Evolutionary conservation across 306 rosid genomes (phyloP).

Genomic region (Quercus parvula): DNA sequence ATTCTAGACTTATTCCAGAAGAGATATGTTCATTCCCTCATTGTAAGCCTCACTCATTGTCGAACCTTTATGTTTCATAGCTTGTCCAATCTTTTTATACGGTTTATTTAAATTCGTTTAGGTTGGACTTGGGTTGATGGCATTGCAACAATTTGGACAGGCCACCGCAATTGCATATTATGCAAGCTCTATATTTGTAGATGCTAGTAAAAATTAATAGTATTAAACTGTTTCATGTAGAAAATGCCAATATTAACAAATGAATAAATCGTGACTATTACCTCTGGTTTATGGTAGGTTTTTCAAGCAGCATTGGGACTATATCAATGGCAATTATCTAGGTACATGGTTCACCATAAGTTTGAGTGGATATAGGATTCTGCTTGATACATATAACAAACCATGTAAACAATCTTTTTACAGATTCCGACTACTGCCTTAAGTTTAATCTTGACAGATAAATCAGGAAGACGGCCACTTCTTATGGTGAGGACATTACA

Average conservation of each 20-base stretch:
- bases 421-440: conserved; percentile 64
- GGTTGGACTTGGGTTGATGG: conserved; percentile 87
- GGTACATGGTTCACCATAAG: conserved; percentile 38
- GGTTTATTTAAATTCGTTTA: conserved; percentile 24
- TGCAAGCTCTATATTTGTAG: conserved; percentile 65
- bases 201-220: conserved; percentile 54
- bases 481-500: conserved; percentile 40
- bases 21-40: conserved; percentile 64
- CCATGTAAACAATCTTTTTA: background rate
- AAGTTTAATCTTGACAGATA: conserved; percentile 55
- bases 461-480: conserved; percentile 67
- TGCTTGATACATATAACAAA: conserved; percentile 1
- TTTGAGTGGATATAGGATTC: background rate
- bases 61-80: background rate
- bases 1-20: conserved; percentile 58
- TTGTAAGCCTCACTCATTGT: conserved; percentile 40
- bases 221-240: background rate
- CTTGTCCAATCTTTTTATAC: background rate
- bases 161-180: conserved; percentile 63
- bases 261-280: background rate
- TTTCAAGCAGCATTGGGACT: conserved; percentile 70
- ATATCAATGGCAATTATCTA: conserved; percentile 69
- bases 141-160: conserved; percentile 84
- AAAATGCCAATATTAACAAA: background rate
- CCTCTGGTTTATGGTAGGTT: conserved; percentile 52